Base-by-base conservation (phyloP, 2,329 filamentous ascomycete genomes). In the Pseudopyricularia javanii region DNA sequence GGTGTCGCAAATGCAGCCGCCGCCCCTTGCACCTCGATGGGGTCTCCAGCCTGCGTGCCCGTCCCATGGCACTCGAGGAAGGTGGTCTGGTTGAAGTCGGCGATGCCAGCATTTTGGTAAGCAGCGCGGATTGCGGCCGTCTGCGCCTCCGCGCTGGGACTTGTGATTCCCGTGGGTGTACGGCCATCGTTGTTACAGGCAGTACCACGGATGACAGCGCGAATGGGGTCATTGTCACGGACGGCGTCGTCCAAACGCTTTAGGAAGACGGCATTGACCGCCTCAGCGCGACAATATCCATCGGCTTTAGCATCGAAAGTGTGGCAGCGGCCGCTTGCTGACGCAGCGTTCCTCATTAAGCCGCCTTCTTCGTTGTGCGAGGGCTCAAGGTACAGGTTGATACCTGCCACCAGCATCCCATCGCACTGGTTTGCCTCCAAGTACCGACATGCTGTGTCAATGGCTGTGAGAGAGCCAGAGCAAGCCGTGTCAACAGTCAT, bases 241-340 rank as follows among this genome's bases (percentile, higher is more conserved):
- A 75, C 52, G 1, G 74, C 74, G 51, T 69, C 66, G 3, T 61
- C 58, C 0, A 76, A 59, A 0, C 62, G 62, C 60, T 76, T 76
- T 1, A 78, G 50, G 0, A 73, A 53, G 1, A 77, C 40, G 7
- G 63, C 59, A 4, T 59, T 66, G 8, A 70, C 60, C 1, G 70
- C 74, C 54, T 78, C 74, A 1, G 68, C 73, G 12, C 70, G 63
- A 1, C 62, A 67, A 55, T 76, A 78, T 0, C 74, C 75, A 53
- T 72, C 63, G 0, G 70, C 74, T 3, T 57, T 55, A 1, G 59
- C 55, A 54, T 74, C 72, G 28, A 69, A 74, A 3, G 59, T 60
- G 48, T 65, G 56, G 53, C 59, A 65, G 9, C 50, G 53, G 2
- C 56, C 59, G 37, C 17, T 43, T 20, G 47, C 47, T 28, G 47